phyloP scores from a whole-genome alignment of 331 rosid genomes.

The Malus hybrid region DNA sequence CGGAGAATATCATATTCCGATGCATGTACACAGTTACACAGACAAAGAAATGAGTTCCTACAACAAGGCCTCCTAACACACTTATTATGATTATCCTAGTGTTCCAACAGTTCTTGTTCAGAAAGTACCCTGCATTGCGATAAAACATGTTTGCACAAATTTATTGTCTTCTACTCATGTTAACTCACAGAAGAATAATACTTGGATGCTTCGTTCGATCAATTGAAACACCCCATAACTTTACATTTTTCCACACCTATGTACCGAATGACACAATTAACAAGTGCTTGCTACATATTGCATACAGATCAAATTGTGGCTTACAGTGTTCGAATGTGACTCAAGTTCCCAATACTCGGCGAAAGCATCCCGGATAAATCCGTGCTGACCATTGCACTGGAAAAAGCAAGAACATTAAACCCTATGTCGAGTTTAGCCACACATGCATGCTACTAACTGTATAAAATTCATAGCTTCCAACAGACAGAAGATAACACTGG shows the following conservation, averaged over 20 bases:
- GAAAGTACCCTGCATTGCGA: too few relatives aligned
- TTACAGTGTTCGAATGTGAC: conserved; percentile 73
- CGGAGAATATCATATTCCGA: too few relatives aligned
- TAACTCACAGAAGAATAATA: not conserved
- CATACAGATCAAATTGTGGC: conserved; percentile 1
- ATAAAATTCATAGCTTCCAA: not conserved
- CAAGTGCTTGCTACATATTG: not conserved
- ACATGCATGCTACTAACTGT: conserved; percentile 7
- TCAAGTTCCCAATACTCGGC: conserved; percentile 76
- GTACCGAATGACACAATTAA: not conserved
- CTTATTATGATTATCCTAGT: not conserved
- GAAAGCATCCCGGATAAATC: conserved; percentile 74
- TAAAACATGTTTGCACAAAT: not conserved
- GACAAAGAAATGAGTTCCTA: not conserved
- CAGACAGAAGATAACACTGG: not conserved
- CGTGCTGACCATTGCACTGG: conserved; percentile 73
- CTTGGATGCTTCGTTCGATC: not conserved
- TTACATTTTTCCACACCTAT: not conserved
- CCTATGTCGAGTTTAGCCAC: not conserved
- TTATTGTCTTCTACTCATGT: not conserved
- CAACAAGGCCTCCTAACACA: not conserved
- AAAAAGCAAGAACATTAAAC: conserved; percentile 14
- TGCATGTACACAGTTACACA: too few relatives aligned
- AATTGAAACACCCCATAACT: not conserved
- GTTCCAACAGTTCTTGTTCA: too few relatives aligned